phyloP scores from a whole-genome alignment of 192 early-diverging fungal species.

The Pilaira anomala region DNA sequence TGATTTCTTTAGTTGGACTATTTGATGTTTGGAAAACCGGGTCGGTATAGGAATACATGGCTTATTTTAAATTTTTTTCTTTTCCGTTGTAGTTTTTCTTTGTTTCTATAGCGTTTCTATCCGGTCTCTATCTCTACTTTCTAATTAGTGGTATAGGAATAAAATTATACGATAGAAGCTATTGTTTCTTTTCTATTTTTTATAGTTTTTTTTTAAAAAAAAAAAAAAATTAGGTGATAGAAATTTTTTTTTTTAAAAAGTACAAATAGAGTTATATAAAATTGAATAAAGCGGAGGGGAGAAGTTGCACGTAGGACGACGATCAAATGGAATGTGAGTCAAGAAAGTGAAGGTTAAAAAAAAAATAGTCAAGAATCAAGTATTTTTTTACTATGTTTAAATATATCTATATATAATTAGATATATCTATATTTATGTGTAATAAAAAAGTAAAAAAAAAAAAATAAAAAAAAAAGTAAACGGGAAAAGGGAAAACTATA shows the following conservation, averaged over 20 bases:
- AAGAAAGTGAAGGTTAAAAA: not conserved
- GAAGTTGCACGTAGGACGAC: not conserved
- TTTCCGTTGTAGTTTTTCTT: no score
- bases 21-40: no score
- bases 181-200: no score
- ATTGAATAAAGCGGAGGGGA: not conserved
- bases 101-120: not conserved
- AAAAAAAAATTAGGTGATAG: not conserved
- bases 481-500: slow-evolving; percentile 4
- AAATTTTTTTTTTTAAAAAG: slow-evolving; percentile 2
- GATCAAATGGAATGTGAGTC: not conserved
- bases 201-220: not conserved
- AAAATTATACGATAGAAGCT: no score
- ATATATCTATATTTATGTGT: not conserved
- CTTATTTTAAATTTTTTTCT: no score
- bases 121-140: not conserved
- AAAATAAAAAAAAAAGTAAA: slow-evolving; percentile 10
- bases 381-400: not conserved
- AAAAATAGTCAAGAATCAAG: not conserved
- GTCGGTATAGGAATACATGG: no score
- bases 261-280: not conserved
- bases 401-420: not conserved
- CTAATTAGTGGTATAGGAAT: not conserved
- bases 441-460: not conserved
- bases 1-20: no score